A percentile compares a stretch with the other conserved stretches of the same genome.
Evolutionary conservation across 2,329 filamentous ascomycete species (phyloP).

Genomic region (Fusarium sacchari): DNA sequence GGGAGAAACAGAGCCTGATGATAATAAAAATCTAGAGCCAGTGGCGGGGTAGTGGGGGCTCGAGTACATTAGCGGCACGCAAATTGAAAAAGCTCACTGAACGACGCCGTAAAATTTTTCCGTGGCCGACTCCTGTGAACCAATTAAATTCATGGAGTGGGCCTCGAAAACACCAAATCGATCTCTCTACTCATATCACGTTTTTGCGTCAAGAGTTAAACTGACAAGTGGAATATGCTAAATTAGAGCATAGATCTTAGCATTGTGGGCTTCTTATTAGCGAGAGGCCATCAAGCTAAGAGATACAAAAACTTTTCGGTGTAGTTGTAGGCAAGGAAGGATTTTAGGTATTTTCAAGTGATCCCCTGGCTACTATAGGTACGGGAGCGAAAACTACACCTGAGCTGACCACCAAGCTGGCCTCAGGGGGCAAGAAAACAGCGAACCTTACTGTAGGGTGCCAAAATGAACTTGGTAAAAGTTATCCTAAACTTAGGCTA

Average conservation of each 20-base stretch:
- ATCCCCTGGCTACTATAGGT: neutral
- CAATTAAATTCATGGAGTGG: conserved; percentile 7
- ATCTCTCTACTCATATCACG: neutral
- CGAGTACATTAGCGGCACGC: conserved; percentile 23
- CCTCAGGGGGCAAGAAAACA: too few relatives aligned
- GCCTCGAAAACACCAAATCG: neutral
- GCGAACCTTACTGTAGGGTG: too few relatives aligned
- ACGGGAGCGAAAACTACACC: neutral
- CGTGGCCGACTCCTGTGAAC: neutral
- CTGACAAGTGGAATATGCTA: neutral
- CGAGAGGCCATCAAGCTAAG: too few relatives aligned
- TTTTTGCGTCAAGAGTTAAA: neutral
- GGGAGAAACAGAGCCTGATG: conserved; percentile 37
- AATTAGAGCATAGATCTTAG: neutral
- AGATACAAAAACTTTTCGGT: neutral
- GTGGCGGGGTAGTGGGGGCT: conserved; percentile 41
- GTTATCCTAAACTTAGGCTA: too few relatives aligned
- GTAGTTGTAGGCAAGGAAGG: neutral
- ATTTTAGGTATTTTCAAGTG: neutral
- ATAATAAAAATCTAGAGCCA: conserved; percentile 43
- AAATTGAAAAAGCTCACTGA: conserved; percentile 14
- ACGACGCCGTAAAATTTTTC: conserved; percentile 23
- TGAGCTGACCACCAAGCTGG: conserved; percentile 4
- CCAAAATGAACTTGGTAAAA: too few relatives aligned
- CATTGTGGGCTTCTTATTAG: neutral